These are phyloP conservation scores for Saccharomyces hybrid DNA, from an alignment of 1,139 yeast species.

Conservation along the genomic window DNA sequence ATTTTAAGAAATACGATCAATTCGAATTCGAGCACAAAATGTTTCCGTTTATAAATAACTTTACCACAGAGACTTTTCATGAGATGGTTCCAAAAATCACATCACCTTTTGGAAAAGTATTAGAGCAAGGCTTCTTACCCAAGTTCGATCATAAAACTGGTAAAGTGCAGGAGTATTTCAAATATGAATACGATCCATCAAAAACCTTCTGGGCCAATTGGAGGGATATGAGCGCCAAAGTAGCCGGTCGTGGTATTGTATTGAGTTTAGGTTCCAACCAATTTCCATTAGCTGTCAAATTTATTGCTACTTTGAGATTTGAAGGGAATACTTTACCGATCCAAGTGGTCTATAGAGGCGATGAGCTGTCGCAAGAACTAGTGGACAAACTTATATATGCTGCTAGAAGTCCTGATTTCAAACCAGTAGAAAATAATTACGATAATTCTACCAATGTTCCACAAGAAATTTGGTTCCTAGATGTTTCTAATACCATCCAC, in stretches of 20 bases:
- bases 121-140: slow-evolving; percentile 12
- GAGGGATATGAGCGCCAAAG: slow-evolving; percentile 11
- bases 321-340: slow-evolving; percentile 40
- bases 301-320: slow-evolving; percentile 39
- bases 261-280: slow-evolving; percentile 11
- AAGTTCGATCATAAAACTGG: slow-evolving; percentile 1
- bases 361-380: slow-evolving; percentile 22
- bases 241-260: slow-evolving; percentile 14
- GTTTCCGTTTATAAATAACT: slow-evolving; percentile 14
- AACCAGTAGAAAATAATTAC: slow-evolving; percentile 12
- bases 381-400: slow-evolving; percentile 25
- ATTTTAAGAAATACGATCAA: slow-evolving; percentile 7
- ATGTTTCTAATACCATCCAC: slow-evolving; percentile 34
- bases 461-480: slow-evolving; percentile 44
- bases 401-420: slow-evolving; percentile 18
- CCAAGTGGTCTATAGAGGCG: slow-evolving; percentile 37
- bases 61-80: slow-evolving; percentile 8
- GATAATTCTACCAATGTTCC: slow-evolving; percentile 14
- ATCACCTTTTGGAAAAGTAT: slow-evolving; percentile 6
- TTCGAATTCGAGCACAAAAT: slow-evolving; percentile 17
- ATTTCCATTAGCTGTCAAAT: slow-evolving; percentile 9
- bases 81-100: slow-evolving; percentile 12
- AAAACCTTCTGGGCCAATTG: slow-evolving; percentile 15
- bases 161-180: background rate
- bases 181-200: slow-evolving; percentile 8